A percentile compares a stretch with the other conserved stretches of the same genome.
These are phyloP conservation scores for Leishmania turanica DNA, from an alignment of 208 protist genomes.

Conservation along the genomic window DNA sequence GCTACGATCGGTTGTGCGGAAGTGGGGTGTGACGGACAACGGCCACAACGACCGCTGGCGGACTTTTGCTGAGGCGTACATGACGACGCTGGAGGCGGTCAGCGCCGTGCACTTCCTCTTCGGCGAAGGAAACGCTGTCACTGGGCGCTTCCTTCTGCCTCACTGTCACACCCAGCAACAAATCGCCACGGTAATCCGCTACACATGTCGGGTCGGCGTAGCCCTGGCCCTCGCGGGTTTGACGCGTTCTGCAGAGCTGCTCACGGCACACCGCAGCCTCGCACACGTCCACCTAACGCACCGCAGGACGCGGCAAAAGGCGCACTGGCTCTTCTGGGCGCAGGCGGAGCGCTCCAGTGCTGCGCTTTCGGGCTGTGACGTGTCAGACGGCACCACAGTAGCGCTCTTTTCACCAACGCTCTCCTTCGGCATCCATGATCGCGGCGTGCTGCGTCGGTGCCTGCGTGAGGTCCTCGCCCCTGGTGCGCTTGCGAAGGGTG, in stretches of 20 bases:
- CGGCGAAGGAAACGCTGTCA: conserved; percentile 36
- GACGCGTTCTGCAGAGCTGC: conserved; percentile 3
- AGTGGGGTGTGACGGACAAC: conserved; percentile 8
- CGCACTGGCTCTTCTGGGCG: neutral
- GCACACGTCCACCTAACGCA: conserved; percentile 23
- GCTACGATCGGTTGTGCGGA: conserved; percentile 16
- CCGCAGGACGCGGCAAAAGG: neutral
- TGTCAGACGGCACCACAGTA: neutral
- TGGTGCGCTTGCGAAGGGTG: conserved; percentile 10
- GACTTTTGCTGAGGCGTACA: conserved; percentile 5
- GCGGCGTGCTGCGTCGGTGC: conserved; percentile 9
- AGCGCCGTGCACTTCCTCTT: conserved; percentile 47
- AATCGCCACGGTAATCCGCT: conserved; percentile 45
- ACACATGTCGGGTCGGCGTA: conserved; percentile 31
- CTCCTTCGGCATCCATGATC: conserved; percentile 9
- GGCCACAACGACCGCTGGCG: conserved; percentile 8
- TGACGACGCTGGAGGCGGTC: conserved; percentile 34
- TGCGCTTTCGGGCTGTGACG: neutral
- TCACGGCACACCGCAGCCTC: conserved; percentile 21
- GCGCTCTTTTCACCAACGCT: conserved; percentile 7
- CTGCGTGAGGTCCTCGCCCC: conserved; percentile 18
- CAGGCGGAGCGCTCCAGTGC: conserved; percentile 3
- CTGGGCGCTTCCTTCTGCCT: conserved; percentile 37
- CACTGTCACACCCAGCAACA: conserved; percentile 43
- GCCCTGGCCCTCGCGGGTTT: conserved; percentile 28